Base-by-base conservation (phyloP, 2,329 filamentous ascomycete genomes). In the Xylariaceae sp. region DNA sequence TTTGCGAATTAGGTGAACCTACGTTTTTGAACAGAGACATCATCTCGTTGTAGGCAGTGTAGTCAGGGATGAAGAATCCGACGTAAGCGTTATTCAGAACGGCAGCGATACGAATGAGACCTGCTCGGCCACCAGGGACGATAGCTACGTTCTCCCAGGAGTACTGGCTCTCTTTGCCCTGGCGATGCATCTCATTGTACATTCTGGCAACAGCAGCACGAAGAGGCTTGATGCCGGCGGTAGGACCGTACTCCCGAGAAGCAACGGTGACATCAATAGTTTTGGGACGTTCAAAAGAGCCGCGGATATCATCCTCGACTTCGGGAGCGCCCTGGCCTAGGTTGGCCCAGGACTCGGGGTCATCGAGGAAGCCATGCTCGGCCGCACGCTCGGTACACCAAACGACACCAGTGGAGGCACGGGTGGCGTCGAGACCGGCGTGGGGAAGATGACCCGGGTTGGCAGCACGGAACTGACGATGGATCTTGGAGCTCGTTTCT, bases 11-110 rank as follows among this genome's bases (percentile, higher is more conserved):
- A 14, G 22, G 33, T 17, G 40, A 39, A 65, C 77, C 57, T 60
- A 83, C 81, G 67, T 95, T 95, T 71, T 88, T 90, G 78, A 97
- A 96, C 48, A 96, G 74, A 47, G 85, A 89, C 71, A 96, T 71
- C 91, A 97, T 96, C 74, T 96, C 91, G 63, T 94, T 95, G 75
- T 97, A 97, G 2, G 92, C 92, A 3, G 91, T 95, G 71, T 96
- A 96, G 67, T 96, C 87, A 37, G 88, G 88, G 63, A 95, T 88
- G 69, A 95, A 95, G 77, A 96, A 96, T 34, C 86, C 88, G 52
- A 96, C 76, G 63, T 95, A 95, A 44, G 90, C 85, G 66, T 95
- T 95, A 54, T 92, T 92, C 57, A 97, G 71, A 5, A 97, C 90
- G 41, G 92, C 92, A 17, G 92, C 92, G 64, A 97, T 96, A 58